Percentiles rank a stretch among this genome's conserved stretches.
phyloP scores from a whole-genome alignment of 306 rosid species.

The Vigna unguiculata region DNA sequence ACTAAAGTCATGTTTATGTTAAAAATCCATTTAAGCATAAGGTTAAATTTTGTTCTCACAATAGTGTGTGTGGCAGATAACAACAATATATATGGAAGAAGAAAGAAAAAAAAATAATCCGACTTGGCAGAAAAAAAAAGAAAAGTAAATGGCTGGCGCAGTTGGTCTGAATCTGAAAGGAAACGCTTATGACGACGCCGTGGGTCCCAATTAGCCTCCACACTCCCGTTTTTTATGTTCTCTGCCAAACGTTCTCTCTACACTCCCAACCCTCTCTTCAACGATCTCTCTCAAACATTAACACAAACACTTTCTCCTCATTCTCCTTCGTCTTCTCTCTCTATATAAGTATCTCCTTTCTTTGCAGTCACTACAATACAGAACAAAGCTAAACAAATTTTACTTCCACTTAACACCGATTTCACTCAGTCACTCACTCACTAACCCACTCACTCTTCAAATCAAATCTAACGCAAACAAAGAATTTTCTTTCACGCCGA shows the following conservation, averaged over 20 bases:
- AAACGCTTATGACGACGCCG: slow-evolving; percentile 30
- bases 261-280: slow-evolving; percentile 1
- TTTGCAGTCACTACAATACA: background rate
- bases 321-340: background rate
- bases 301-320: background rate
- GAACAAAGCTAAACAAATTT: slow-evolving; percentile 26
- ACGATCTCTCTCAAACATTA: background rate
- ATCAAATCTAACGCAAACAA: background rate
- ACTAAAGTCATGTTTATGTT: background rate
- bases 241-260: slow-evolving; percentile 26
- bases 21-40: background rate
- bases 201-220: slow-evolving; percentile 36
- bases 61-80: background rate
- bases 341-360: background rate
- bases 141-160: slow-evolving; percentile 37
- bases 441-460: background rate
- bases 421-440: slow-evolving; percentile 13
- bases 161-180: slow-evolving; percentile 37
- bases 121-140: slow-evolving; percentile 31
- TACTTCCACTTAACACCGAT: slow-evolving; percentile 21
- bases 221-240: slow-evolving; percentile 25
- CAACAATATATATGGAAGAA: background rate
- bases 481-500: slow-evolving; percentile 26
- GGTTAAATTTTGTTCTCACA: too few relatives aligned
- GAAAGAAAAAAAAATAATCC: slow-evolving; percentile 13